Evolutionary conservation across 345 rosid genomes (phyloP).

Genomic region (Microcos paniculata): DNA sequence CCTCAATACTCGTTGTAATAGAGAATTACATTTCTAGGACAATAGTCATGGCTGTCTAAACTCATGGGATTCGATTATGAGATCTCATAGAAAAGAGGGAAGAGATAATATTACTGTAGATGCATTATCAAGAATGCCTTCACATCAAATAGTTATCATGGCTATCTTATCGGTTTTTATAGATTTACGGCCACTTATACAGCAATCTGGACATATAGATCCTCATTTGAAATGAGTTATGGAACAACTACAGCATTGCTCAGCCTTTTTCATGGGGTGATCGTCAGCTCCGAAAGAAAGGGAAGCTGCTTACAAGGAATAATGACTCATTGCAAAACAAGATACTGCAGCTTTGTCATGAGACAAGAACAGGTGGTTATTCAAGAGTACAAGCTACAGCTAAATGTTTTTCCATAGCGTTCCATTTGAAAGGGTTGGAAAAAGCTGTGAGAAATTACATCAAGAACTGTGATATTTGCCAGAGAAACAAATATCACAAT

Average conservation of each 20-base stretch:
- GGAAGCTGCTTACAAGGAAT: neutral
- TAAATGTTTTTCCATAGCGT: neutral
- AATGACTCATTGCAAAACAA: neutral
- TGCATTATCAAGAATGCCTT: neutral
- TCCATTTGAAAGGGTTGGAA: neutral
- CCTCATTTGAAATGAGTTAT: neutral
- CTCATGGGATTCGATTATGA: neutral
- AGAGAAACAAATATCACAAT: neutral
- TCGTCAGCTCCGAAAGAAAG: neutral
- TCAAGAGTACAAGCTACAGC: neutral
- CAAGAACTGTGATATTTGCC: neutral
- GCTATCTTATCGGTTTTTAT: neutral
- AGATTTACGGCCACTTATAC: neutral
- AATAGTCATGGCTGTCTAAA: neutral
- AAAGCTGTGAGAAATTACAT: neutral
- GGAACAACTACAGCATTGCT: neutral
- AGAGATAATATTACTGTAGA: neutral
- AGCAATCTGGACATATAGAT: neutral
- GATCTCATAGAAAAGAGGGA: neutral
- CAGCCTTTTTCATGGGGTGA: neutral
- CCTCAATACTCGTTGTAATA: neutral
- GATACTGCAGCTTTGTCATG: neutral
- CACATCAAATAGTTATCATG: neutral
- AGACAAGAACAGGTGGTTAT: neutral
- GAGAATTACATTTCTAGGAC: neutral